Evolutionary conservation across 495 filamentous ascomycete species (phyloP).

Genomic region (Penicillium pancosmium): DNA sequence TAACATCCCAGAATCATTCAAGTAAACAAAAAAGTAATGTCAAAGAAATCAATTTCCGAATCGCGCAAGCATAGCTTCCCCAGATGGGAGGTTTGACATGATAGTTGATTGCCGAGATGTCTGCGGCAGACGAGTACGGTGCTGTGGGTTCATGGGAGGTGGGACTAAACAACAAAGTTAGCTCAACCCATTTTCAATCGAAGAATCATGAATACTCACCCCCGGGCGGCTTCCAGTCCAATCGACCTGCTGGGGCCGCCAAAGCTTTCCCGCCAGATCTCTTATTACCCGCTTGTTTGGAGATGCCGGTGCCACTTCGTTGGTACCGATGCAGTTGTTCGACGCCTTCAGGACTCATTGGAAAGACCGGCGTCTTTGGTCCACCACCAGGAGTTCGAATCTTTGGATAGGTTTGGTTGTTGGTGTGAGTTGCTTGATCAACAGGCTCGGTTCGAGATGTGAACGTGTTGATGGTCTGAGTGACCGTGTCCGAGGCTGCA

Average conservation of each 20-base stretch:
- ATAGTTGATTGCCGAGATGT: constrained; percentile 14
- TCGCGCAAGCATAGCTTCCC: constrained; percentile 24
- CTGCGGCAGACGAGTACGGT: constrained; percentile 32
- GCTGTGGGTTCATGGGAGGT: constrained; percentile 17
- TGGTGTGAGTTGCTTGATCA: constrained; percentile 9
- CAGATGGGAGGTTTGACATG: constrained; percentile 21
- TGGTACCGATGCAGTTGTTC: constrained; percentile 50
- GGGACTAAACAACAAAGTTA: constrained; percentile 2
- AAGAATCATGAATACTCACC: constrained; percentile 21
- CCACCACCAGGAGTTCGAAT: constrained; percentile 6
- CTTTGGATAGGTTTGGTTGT: background rate
- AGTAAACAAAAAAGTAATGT: too few species aligned
- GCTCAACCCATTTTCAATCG: background rate
- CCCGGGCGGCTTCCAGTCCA: constrained; percentile 20
- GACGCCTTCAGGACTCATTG: constrained; percentile 39
- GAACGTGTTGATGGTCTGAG: constrained; percentile 53
- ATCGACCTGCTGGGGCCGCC: constrained; percentile 30
- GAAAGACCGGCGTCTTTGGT: constrained; percentile 34
- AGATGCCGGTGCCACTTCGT: constrained; percentile 53
- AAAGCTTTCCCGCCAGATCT: constrained; percentile 23
- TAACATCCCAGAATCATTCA: too few species aligned
- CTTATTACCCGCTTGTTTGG: constrained; percentile 27
- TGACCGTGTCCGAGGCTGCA: constrained; percentile 69
- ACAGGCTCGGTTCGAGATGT: constrained; percentile 19
- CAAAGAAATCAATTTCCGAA: constrained; percentile 20